Conservation (phyloP, 768 basidiomycete species). For the Strobilomyces echinocephalus region DNA sequence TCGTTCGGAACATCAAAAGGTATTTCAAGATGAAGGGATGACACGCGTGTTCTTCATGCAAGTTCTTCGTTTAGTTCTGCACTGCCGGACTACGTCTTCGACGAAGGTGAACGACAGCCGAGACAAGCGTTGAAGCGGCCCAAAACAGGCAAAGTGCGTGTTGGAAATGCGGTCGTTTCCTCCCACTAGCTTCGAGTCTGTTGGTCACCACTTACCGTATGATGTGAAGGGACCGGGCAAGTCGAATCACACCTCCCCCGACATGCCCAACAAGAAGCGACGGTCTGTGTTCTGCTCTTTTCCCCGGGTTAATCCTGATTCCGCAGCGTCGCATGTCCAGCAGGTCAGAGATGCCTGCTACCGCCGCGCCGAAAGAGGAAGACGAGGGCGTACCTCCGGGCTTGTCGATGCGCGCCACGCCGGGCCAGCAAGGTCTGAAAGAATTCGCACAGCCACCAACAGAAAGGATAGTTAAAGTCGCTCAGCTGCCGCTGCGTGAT, state of each 20-base stretch:
- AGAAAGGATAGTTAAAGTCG: conserved; percentile 47
- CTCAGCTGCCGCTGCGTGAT: conserved; percentile 60
- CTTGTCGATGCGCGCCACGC: conserved; percentile 27
- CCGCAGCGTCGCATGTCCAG: conserved; percentile 28
- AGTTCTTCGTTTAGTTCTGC: conserved; percentile 45
- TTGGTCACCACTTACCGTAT: conserved; percentile 29
- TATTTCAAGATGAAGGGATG: conserved; percentile 29
- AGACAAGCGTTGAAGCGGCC: conserved; percentile 69
- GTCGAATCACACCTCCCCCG: conserved; percentile 56
- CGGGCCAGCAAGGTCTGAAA: conserved; percentile 33
- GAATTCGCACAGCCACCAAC: conserved; percentile 38
- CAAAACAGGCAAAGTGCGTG: conserved; percentile 55
- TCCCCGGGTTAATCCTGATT: conserved; percentile 20
- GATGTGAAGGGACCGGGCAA: conserved; percentile 54
- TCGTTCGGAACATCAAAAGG: conserved; percentile 92
- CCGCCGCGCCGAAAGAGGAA: conserved; percentile 32
- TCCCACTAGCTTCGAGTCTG: conserved; percentile 10
- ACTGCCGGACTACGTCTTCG: conserved; percentile 80
- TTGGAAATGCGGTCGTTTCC: conserved; percentile 11
- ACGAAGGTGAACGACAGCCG: conserved; percentile 72
- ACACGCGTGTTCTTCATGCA: conserved; percentile 19
- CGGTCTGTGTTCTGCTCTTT: conserved; percentile 50
- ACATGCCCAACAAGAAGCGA: conserved; percentile 77
- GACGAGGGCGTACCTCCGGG: conserved; percentile 37
- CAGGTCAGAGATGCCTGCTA: conserved; percentile 39